These are phyloP conservation scores for Albugo candida DNA, from an alignment of 352 stramenopile genomes.

Conservation along the genomic window DNA sequence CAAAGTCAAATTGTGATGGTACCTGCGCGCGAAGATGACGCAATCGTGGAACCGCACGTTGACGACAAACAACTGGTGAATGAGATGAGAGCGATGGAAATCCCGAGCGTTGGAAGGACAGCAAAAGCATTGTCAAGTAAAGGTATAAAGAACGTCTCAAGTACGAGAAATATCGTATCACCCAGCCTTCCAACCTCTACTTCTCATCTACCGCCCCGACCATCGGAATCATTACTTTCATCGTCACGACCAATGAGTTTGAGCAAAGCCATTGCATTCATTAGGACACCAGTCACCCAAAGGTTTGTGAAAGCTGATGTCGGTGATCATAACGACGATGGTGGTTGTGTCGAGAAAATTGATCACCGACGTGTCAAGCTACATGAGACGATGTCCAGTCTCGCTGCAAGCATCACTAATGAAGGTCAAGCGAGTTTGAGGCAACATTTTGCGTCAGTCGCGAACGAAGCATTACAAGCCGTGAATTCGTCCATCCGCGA, in stretches of 20 bases:
- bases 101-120: too few relatives aligned
- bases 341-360: constrained; percentile 35
- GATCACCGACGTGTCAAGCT: constrained; percentile 54
- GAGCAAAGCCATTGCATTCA: constrained; percentile 64
- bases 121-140: too few relatives aligned
- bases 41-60: too few relatives aligned
- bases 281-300: constrained; percentile 10
- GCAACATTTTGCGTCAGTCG: constrained; percentile 37
- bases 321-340: constrained; percentile 22
- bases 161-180: too few relatives aligned
- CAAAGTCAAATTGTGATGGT: background rate
- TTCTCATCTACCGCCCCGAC: constrained; percentile 22
- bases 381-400: constrained; percentile 60
- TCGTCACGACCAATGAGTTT: constrained; percentile 44
- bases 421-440: constrained; percentile 49
- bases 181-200: constrained; percentile 3
- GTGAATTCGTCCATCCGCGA: too few relatives aligned
- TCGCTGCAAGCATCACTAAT: constrained; percentile 63
- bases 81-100: too few relatives aligned
- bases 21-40: too few relatives aligned
- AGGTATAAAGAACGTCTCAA: too few relatives aligned
- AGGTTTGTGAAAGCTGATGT: constrained; percentile 10
- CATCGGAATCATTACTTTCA: constrained; percentile 18
- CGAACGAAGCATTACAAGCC: background rate
- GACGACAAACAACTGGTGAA: too few relatives aligned